phyloP scores from a whole-genome alignment of 345 rosid genomes.

The Populus alba region DNA sequence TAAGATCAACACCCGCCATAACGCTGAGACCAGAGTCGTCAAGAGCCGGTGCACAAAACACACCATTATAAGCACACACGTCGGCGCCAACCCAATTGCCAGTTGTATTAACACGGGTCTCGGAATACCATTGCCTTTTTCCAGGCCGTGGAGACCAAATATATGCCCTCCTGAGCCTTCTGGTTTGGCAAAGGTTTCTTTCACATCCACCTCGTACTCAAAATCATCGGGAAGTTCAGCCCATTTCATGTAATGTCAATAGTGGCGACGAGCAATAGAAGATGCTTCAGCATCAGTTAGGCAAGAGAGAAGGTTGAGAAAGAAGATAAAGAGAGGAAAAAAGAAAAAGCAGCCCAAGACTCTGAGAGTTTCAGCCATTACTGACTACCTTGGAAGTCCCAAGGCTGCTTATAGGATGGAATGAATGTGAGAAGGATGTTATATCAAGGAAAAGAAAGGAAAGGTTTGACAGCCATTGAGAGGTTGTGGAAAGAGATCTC shows the following conservation, averaged over 20 bases:
- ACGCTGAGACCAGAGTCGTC: conserved; percentile 52
- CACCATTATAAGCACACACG: conserved; percentile 67
- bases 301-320: conserved; percentile 37
- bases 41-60: conserved; percentile 60
- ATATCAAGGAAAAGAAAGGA: conserved; percentile 15
- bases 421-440: conserved; percentile 13
- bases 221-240: conserved; percentile 33
- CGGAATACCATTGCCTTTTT: conserved; percentile 68
- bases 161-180: conserved; percentile 63
- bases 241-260: conserved; percentile 38
- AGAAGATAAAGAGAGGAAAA: conserved; percentile 22
- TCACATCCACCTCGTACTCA: conserved; percentile 37
- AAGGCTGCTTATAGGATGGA: conserved; percentile 64
- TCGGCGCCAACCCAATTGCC: conserved; percentile 66
- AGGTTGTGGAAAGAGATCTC: conserved; percentile 7
- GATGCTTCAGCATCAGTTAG: conserved; percentile 53
- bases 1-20: conserved; percentile 70
- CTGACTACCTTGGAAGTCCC: conserved; percentile 58
- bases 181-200: conserved; percentile 43
- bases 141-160: conserved; percentile 70
- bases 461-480: conserved; percentile 19
- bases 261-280: conserved; percentile 64
- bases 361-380: conserved; percentile 39
- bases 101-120: conserved; percentile 72
- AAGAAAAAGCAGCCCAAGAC: conserved; percentile 58